These are phyloP conservation scores for Chlamydomonas reinhardtii DNA, from an alignment of 163 green algal species.

Conservation along the genomic window DNA sequence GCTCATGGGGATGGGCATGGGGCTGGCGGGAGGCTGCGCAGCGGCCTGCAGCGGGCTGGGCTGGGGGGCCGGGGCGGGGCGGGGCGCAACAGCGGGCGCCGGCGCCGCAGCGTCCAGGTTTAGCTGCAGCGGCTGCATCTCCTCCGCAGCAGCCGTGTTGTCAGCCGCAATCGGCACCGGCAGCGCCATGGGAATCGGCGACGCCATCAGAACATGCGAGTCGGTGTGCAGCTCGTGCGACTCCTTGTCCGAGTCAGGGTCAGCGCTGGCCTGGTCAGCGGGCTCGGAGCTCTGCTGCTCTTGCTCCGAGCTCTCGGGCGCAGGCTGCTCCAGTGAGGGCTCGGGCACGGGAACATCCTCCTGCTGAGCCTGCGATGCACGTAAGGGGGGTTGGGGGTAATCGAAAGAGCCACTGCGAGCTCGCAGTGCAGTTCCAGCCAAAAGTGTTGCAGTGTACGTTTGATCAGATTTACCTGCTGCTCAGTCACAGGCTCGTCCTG, in stretches of 20 bases:
- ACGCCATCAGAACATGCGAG: constrained; percentile 20
- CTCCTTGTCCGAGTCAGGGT: background rate
- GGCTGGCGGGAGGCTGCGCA: background rate
- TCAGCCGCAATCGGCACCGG: background rate
- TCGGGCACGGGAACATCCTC: background rate
- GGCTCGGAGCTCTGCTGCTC: background rate
- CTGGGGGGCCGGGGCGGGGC: too few species aligned
- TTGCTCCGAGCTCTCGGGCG: too few species aligned
- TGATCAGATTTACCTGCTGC: too few species aligned
- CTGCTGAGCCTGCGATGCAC: too few species aligned
- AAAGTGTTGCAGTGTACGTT: too few species aligned
- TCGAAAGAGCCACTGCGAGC: too few species aligned
- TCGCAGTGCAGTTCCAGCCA: too few species aligned
- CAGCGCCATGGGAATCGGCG: background rate
- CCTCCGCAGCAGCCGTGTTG: background rate
- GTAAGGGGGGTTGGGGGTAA: too few species aligned
- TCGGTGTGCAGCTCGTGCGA: constrained; percentile 3
- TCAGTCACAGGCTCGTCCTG: background rate
- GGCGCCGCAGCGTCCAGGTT: background rate
- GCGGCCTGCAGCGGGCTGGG: background rate
- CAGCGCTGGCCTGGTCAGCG: background rate
- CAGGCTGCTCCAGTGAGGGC: background rate
- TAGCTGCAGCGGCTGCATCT: background rate
- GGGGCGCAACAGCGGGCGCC: too few species aligned
- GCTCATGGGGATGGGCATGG: background rate